These are phyloP conservation scores for Candida tallmaniae DNA, from an alignment of 805 yeast species.

Conservation along the genomic window DNA sequence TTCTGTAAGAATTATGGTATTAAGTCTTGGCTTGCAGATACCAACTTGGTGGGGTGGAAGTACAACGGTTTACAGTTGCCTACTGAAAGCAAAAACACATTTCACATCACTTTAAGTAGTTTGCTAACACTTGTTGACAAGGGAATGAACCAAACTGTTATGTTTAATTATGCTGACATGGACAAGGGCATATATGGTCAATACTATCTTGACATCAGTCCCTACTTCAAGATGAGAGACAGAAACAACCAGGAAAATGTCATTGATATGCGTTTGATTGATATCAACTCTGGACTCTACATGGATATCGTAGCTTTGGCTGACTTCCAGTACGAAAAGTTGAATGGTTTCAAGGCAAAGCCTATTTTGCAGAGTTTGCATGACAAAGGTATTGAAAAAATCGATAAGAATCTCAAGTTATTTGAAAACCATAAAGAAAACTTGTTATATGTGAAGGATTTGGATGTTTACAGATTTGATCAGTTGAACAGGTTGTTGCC, in stretches of 20 bases:
- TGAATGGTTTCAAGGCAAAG: constrained; percentile 17
- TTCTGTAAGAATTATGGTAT: constrained; percentile 37
- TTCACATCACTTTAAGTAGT: constrained; percentile 40
- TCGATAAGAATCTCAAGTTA: constrained; percentile 7
- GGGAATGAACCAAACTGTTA: constrained; percentile 37
- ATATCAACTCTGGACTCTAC: constrained; percentile 41
- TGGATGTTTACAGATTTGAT: constrained; percentile 28
- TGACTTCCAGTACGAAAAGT: constrained; percentile 13
- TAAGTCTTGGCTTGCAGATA: constrained; percentile 34
- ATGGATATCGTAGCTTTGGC: constrained; percentile 37
- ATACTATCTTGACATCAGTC: constrained; percentile 28
- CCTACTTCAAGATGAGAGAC: constrained; percentile 22
- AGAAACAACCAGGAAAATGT: constrained; percentile 46
- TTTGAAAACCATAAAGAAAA: constrained; percentile 9
- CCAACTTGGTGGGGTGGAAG: constrained; percentile 39
- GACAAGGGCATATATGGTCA: constrained; percentile 13
- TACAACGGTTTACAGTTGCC: constrained; percentile 51
- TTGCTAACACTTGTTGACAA: constrained; percentile 37
- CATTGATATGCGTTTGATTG: constrained; percentile 52
- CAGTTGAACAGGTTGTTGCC: constrained; percentile 28
- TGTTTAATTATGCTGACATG: constrained; percentile 28
- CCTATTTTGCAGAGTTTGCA: constrained; percentile 14
- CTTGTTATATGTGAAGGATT: constrained; percentile 10
- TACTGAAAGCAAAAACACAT: constrained; percentile 52
- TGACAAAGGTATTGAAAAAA: constrained; percentile 13